Evolutionary conservation across 1,284 basidiomycete genomes (phyloP), one percentile per base, ranked within the genome.

Genomic region (Ceratobasidium sp.): DNA sequence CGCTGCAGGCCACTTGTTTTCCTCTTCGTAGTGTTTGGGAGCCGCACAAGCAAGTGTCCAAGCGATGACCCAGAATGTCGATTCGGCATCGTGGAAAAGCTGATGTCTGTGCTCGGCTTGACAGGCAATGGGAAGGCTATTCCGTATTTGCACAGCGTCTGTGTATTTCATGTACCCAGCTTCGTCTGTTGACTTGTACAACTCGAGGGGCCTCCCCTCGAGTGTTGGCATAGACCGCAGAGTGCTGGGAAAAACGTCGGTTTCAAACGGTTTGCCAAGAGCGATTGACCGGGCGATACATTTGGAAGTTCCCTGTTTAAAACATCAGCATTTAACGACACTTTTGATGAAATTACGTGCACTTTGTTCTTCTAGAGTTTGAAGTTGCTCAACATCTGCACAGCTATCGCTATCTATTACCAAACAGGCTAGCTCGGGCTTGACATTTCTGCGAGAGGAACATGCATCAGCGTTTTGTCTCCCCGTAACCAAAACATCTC

Each of bases 31-130:
- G 64, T 51, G 22, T 29, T 8, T 44, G n/a, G 40, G 37, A 13
- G 46, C n/a, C 1, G 64, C 25, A 29, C 64, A 44, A 29, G 44
- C 25, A 22, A 66, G 64, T 6, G 17, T 29, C 64, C 64, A 66
- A 32, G 64, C 34, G 1, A 51, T 25, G 1, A 66, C 40, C 64
- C 64, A 66, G 29, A 66, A 66, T 1, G 44, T 49, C 32, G 64
- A 66, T 49, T 66, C 46, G 1, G 64, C 64, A 22, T 66, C 64
- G 29, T 66, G 64, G 49, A 66, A 66, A 44, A 66, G 43, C 25
- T 25, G 64, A 49, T 66, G 64, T n/a, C 11, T 49, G 44, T n/a
- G 49, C 15, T 44, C 25, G 13, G 34, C 22, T 19, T 11, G 1
- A 22, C 15, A 11, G 22, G 40, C 13, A 11, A 11, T 8, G 40